A percentile compares a stretch with the other conserved stretches of the same genome.
phyloP scores from a whole-genome alignment of 805 yeast genomes.

The Zygoascus flipseniorum region DNA sequence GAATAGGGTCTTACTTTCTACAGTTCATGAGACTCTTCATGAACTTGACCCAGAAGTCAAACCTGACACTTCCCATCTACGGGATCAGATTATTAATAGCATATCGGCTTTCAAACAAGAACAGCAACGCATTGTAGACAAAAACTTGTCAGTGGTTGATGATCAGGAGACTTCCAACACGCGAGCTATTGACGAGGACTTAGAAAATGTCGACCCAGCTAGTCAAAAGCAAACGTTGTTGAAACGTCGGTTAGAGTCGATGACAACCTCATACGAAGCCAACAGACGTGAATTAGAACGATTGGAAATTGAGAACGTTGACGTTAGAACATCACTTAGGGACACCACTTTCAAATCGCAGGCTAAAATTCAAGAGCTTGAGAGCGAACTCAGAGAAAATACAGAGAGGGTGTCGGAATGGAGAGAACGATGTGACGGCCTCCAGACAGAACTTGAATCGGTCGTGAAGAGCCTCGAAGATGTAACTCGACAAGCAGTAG shows the following conservation, averaged over 20 bases:
- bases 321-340: conserved; percentile 16
- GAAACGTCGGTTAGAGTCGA: conserved; percentile 13
- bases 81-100: conserved; percentile 3
- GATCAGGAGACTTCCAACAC: not conserved
- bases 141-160: not conserved
- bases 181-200: not conserved
- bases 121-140: not conserved
- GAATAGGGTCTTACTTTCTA: not conserved
- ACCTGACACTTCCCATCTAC: not conserved
- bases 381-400: conserved; percentile 16
- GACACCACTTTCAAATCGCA: conserved; percentile 17
- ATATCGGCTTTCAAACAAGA: not conserved
- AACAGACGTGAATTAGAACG: conserved; percentile 18
- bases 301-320: conserved; percentile 20
- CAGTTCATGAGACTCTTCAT: conserved; percentile 4
- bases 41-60: conserved; percentile 6
- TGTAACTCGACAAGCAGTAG: conserved; percentile 30
- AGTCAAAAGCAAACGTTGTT: conserved; percentile 10
- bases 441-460: conserved; percentile 25
- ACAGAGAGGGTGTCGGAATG: conserved; percentile 21
- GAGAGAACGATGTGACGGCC: conserved; percentile 23
- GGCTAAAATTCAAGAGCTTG: conserved; percentile 19
- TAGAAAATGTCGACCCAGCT: not conserved
- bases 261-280: conserved; percentile 15
- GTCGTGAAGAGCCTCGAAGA: conserved; percentile 28